These are phyloP conservation scores for Diaporthe sp. DNA, from an alignment of 2,329 filamentous ascomycete species.

Conservation along the genomic window DNA sequence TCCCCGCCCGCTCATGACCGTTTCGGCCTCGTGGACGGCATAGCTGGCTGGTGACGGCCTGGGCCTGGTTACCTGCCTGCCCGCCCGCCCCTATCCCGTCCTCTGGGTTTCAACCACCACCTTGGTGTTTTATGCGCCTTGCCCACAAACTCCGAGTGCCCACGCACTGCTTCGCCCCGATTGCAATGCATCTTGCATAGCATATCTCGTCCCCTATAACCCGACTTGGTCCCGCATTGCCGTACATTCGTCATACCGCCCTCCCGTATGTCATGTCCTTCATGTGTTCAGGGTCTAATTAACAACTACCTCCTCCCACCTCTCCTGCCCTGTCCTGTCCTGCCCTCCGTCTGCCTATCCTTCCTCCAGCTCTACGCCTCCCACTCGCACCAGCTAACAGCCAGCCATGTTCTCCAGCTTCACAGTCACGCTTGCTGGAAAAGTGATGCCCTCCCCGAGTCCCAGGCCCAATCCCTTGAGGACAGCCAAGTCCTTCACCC, in stretches of 20 bases:
- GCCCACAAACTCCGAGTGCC: background rate
- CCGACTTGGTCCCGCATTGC: conserved; percentile 15
- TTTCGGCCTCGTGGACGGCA: conserved; percentile 30
- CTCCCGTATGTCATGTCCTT: conserved; percentile 25
- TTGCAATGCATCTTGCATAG: conserved; percentile 18
- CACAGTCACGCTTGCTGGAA: conserved; percentile 40
- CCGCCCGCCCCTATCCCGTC: conserved; percentile 13
- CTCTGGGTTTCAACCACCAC: conserved; percentile 19
- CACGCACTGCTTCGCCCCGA: background rate
- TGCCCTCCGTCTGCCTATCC: conserved; percentile 5
- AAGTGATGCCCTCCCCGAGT: conserved; percentile 36
- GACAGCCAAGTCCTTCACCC: conserved; percentile 46
- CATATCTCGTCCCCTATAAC: conserved; percentile 18
- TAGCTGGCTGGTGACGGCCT: conserved; percentile 33
- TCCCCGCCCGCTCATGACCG: conserved; percentile 26
- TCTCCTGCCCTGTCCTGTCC: too few species aligned
- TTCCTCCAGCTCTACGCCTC: conserved; percentile 24
- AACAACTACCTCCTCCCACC: background rate
- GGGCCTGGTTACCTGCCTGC: conserved; percentile 27
- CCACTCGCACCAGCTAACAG: conserved; percentile 35
- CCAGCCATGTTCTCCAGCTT: conserved; percentile 47
- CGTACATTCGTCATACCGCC: conserved; percentile 27
- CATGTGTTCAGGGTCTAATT: background rate
- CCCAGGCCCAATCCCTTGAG: conserved; percentile 45
- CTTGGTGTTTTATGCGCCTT: conserved; percentile 24